Evolutionary conservation across 179 eudicot genomes (phyloP).

Genomic region (Vitellaria paradoxa): DNA sequence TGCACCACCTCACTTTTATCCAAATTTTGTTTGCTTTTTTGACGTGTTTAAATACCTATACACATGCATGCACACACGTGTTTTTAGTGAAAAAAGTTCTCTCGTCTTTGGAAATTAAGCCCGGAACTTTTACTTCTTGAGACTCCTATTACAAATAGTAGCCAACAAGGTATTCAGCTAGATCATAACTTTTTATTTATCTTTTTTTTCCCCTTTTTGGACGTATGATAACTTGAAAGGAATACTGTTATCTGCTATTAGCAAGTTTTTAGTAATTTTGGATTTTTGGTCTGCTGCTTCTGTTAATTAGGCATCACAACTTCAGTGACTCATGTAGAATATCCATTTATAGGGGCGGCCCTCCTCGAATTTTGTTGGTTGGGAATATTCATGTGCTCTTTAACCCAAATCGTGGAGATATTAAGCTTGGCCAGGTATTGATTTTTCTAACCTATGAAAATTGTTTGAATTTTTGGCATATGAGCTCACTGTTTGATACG

Average conservation of each 20-base stretch:
- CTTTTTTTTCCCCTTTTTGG: neutral
- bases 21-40: neutral
- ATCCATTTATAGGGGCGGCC: constrained; percentile 20
- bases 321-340: constrained; percentile 11
- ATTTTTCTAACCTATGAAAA: neutral
- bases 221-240: neutral
- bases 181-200: neutral
- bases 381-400: constrained; percentile 89
- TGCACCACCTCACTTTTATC: neutral
- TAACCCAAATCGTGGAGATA: constrained; percentile 88
- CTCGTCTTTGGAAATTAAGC: neutral
- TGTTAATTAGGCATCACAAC: neutral
- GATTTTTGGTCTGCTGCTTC: neutral
- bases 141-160: neutral
- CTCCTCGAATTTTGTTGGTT: constrained; percentile 53
- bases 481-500: neutral
- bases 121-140: neutral
- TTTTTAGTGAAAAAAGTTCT: neutral
- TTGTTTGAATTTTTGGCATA: neutral
- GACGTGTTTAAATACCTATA: neutral
- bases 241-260: neutral
- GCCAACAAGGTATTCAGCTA: neutral
- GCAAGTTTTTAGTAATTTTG: neutral
- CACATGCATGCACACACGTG: neutral
- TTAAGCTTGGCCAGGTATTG: constrained; percentile 92